Evolutionary conservation across 1,284 basidiomycete species (phyloP).

Genomic region (Neonothopanus nambi): DNA sequence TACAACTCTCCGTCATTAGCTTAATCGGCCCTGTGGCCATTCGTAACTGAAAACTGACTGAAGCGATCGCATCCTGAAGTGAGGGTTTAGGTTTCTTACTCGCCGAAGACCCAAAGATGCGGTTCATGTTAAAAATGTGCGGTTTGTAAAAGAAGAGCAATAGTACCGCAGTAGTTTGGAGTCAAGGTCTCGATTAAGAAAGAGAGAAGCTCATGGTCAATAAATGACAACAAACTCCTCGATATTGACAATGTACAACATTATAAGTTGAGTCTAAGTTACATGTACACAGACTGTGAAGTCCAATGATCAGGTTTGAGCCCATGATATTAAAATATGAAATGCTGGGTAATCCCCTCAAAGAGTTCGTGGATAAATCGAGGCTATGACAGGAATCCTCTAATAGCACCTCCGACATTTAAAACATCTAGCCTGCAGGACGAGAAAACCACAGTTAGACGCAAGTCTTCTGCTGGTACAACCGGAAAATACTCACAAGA

Average conservation of each 20-base stretch:
- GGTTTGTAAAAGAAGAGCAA: background rate
- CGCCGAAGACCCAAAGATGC: constrained; percentile 77
- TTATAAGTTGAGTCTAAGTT: no score
- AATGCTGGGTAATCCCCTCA: no score
- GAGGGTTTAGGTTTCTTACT: constrained; percentile 87
- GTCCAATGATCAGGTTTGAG: no score
- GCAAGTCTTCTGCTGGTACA: background rate
- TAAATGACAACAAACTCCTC: background rate
- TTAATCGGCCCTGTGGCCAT: constrained; percentile 17
- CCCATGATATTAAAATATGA: no score
- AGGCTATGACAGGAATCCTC: constrained; percentile 44
- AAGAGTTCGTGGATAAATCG: no score
- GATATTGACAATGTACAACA: background rate
- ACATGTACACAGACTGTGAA: no score
- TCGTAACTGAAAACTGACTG: constrained; percentile 52
- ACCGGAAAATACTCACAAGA: constrained; percentile 55
- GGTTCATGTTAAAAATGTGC: constrained; percentile 54
- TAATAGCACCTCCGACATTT: constrained; percentile 50
- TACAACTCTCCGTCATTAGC: constrained; percentile 30
- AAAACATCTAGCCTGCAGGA: constrained; percentile 42
- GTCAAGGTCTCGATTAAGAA: background rate
- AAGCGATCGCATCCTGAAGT: constrained; percentile 89
- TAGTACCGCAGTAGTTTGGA: background rate
- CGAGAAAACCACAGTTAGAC: constrained; percentile 7
- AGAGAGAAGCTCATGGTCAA: background rate